Evolutionary conservation across 148 eudicot genomes (phyloP), one percentile per base, ranked within the genome.

Genomic region (Silene uniflora): DNA sequence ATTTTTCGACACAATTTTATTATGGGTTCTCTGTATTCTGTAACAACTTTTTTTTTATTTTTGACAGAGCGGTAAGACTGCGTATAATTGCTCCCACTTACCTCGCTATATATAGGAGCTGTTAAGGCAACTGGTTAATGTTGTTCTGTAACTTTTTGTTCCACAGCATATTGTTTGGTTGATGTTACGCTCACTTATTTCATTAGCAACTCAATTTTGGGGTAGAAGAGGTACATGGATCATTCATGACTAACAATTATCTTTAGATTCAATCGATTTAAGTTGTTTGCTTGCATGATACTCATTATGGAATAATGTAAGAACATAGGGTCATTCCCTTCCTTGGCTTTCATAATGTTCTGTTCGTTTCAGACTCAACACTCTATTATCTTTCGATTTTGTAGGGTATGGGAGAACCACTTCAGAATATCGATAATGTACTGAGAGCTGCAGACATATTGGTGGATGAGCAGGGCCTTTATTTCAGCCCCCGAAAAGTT

Each of bases 351-450:
- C 16, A 22, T 52, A 21, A 44, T 79, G 22, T 22, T 39, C 35
- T 21, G 18, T 55, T 11, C 27, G 18, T 67, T 70, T 24, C 67
- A 68, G 62, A 67, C 46, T 70, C 49, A 22, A 11, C 11, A 25
- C 5, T 39, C 10, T 39, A 39, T 39, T 39, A 7, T 25, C 67
- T 71, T 21, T 83, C 74, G 76, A 52, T 75, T 10, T 7, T 85
- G 76, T 75, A 95, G 98, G 98, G 98, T 21, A 95, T 95, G 98
- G 98, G 98, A 73, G 98, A 95, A 83, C 98, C 98, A 55, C 89
- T 95, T 84, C 98, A 95, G 75, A 95, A 95, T 83, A 69, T 90
- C 71, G 97, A 95, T 67, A 92, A 89, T 85, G 98, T 95, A 67
- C 73, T 92, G 59, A 90, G 83, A 85, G 98, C 98, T 64, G 85